A percentile compares a stretch with the other conserved stretches of the same genome.
These are phyloP conservation scores for Delitschia confertaspora DNA, from an alignment of 495 filamentous ascomycete genomes.

Conservation along the genomic window DNA sequence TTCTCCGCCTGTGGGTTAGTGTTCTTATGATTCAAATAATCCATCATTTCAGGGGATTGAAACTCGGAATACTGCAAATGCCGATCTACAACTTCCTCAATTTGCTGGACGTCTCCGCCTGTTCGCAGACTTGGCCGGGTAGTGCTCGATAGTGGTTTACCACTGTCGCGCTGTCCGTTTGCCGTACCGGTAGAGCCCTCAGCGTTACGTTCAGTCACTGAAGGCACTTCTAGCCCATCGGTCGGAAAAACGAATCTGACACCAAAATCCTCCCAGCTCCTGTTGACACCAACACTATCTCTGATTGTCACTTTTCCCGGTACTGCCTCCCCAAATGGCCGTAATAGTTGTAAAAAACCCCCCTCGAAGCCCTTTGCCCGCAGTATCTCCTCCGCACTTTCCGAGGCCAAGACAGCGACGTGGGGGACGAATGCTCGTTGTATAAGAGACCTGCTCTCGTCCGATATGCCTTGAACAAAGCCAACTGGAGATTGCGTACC, in stretches of 20 bases:
- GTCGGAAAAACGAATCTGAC: conserved; percentile 68
- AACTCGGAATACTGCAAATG: conserved; percentile 41
- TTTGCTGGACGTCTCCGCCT: conserved; percentile 45
- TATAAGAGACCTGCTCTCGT: conserved; percentile 65
- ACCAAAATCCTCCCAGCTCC: conserved; percentile 80
- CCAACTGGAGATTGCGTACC: conserved; percentile 19
- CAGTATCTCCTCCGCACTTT: conserved; percentile 72
- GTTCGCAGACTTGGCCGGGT: conserved; percentile 22
- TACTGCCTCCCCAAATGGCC: conserved; percentile 86
- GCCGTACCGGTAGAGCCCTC: conserved; percentile 22
- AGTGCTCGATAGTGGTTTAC: conserved; percentile 12
- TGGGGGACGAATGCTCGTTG: conserved; percentile 79
- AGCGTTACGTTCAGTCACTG: conserved; percentile 34
- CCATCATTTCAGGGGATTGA: conserved; percentile 26
- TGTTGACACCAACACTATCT: conserved; percentile 77
- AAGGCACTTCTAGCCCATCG: conserved; percentile 50
- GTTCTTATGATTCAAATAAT: conserved; percentile 33
- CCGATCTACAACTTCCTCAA: conserved; percentile 52
- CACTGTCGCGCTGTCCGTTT: conserved; percentile 24
- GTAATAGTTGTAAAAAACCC: conserved; percentile 73
- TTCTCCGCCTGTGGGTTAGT: conserved; percentile 4
- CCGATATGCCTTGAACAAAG: conserved; percentile 22
- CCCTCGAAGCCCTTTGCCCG: conserved; percentile 74
- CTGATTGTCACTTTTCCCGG: conserved; percentile 81
- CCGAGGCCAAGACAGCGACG: conserved; percentile 71